A percentile compares a stretch with the other conserved stretches of the same genome.
Conservation (phyloP, 1,284 basidiomycete genomes). For the Boletus sp. region DNA sequence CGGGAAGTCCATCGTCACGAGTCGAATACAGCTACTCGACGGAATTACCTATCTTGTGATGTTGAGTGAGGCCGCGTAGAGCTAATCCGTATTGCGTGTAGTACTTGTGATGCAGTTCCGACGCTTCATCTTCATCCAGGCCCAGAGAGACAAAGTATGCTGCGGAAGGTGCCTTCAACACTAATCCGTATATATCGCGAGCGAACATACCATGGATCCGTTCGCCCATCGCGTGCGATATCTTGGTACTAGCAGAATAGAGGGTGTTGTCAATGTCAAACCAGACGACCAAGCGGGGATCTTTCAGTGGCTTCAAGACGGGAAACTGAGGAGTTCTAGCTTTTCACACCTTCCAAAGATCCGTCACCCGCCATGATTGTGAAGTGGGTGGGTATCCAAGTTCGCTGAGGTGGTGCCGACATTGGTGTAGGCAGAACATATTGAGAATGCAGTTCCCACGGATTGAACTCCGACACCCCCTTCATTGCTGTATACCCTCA, state of each 20-base stretch:
- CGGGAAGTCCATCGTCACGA: slow-evolving; percentile 1
- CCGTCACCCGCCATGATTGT: slow-evolving; percentile 23
- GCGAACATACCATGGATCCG: slow-evolving; percentile 63
- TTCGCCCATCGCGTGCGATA: slow-evolving; percentile 77
- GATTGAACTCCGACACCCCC: slow-evolving; percentile 28
- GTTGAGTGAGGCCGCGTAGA: slow-evolving; percentile 74
- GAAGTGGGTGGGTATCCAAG: slow-evolving; percentile 27
- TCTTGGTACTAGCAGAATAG: slow-evolving; percentile 71
- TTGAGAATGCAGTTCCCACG: slow-evolving; percentile 26
- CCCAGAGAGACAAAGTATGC: slow-evolving; percentile 77
- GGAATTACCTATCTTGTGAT: slow-evolving; percentile 72
- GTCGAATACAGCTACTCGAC: not conserved
- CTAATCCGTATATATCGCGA: not conserved
- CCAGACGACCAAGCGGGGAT: slow-evolving; percentile 59
- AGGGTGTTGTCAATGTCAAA: slow-evolving; percentile 88
- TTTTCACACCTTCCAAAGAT: slow-evolving; percentile 24
- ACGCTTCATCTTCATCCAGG: slow-evolving; percentile 65
- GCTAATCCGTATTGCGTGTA: slow-evolving; percentile 82
- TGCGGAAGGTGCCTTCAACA: slow-evolving; percentile 26
- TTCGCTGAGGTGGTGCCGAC: not conserved
- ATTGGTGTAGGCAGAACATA: slow-evolving; percentile 6
- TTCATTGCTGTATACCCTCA: slow-evolving; percentile 10
- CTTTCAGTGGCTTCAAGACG: slow-evolving; percentile 25
- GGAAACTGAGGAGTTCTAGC: not conserved
- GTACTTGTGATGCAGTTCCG: slow-evolving; percentile 69